A percentile compares a stretch with the other conserved stretches of the same genome.
Evolutionary conservation across 208 protist genomes (phyloP).

Genomic region (Leishmania major): DNA sequence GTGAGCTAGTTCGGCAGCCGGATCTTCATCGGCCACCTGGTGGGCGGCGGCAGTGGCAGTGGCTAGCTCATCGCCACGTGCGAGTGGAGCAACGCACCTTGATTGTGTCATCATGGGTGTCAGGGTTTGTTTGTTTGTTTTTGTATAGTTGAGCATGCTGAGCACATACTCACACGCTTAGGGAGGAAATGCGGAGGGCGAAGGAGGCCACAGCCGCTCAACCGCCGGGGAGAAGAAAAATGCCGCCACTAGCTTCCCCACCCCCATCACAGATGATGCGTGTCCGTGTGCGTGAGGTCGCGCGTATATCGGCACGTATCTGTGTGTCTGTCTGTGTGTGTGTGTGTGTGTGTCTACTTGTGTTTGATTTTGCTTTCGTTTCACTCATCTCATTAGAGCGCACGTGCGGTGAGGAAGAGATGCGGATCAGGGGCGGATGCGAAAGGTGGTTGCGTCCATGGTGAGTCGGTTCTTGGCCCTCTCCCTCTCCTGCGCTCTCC

Average conservation of each 20-base stretch:
- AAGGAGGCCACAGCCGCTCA: background rate
- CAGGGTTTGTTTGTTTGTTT: background rate
- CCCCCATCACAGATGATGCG: no score
- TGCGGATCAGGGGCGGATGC: background rate
- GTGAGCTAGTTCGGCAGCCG: conserved; percentile 96
- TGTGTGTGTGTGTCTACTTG: background rate
- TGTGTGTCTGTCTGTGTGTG: background rate
- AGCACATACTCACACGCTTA: background rate
- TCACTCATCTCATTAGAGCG: background rate
- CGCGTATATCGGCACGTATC: no score
- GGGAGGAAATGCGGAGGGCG: background rate
- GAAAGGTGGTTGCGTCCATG: background rate
- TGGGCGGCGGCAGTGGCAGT: conserved; percentile 31
- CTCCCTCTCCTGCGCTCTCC: background rate
- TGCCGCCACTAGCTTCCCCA: conserved; percentile 35
- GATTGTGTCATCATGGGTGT: background rate
- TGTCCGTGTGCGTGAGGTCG: background rate
- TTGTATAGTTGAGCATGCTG: background rate
- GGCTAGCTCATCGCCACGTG: conserved; percentile 93
- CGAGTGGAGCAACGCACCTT: conserved; percentile 39
- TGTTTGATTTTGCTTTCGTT: background rate
- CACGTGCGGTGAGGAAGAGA: background rate
- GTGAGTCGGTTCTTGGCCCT: background rate
- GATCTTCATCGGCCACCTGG: conserved; percentile 93
- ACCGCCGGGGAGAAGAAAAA: background rate